A percentile compares a stretch with the other conserved stretches of the same genome.
Evolutionary conservation across 2,329 filamentous ascomycete genomes (phyloP).

Genomic region (Pochonia chlamydosporia): DNA sequence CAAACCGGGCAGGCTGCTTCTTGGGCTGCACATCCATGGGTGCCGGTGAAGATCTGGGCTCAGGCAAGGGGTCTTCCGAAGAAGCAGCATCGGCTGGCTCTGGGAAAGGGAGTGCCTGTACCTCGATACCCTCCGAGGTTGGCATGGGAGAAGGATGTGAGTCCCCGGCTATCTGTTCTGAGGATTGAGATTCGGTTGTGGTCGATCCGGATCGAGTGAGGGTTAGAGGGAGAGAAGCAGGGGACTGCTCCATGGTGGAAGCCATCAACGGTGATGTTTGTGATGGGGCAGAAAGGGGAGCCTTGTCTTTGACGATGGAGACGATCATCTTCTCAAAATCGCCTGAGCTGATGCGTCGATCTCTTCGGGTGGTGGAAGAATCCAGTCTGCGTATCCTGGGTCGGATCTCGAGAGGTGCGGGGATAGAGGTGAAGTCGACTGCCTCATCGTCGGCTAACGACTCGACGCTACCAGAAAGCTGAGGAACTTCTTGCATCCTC

Average conservation of each 20-base stretch:
- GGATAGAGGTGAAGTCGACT: conserved; percentile 50
- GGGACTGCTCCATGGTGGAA: conserved; percentile 36
- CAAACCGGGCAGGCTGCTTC: conserved; percentile 57
- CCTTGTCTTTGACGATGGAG: conserved; percentile 84
- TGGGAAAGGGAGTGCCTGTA: conserved; percentile 54
- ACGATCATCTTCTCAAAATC: conserved; percentile 92
- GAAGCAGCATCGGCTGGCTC: conserved; percentile 43
- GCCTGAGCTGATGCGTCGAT: conserved; percentile 87
- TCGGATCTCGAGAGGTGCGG: conserved; percentile 53
- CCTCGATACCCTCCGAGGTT: conserved; percentile 47
- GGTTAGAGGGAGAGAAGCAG: conserved; percentile 21
- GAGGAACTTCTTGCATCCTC: conserved; percentile 53
- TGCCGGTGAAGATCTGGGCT: conserved; percentile 48
- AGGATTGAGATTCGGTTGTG: conserved; percentile 40
- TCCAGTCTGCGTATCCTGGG: conserved; percentile 67
- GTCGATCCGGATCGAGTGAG: conserved; percentile 38
- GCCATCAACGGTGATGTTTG: conserved; percentile 23
- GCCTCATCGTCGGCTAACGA: conserved; percentile 65
- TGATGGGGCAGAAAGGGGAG: conserved; percentile 41
- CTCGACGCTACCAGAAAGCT: conserved; percentile 72
- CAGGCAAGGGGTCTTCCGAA: conserved; percentile 52
- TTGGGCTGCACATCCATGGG: conserved; percentile 64
- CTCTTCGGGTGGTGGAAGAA: conserved; percentile 67
- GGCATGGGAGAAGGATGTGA: conserved; percentile 24
- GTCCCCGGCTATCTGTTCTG: conserved; percentile 35